Evolutionary conservation across 352 stramenopile species (phyloP).

Genomic region (Phytophthora fragariae): DNA sequence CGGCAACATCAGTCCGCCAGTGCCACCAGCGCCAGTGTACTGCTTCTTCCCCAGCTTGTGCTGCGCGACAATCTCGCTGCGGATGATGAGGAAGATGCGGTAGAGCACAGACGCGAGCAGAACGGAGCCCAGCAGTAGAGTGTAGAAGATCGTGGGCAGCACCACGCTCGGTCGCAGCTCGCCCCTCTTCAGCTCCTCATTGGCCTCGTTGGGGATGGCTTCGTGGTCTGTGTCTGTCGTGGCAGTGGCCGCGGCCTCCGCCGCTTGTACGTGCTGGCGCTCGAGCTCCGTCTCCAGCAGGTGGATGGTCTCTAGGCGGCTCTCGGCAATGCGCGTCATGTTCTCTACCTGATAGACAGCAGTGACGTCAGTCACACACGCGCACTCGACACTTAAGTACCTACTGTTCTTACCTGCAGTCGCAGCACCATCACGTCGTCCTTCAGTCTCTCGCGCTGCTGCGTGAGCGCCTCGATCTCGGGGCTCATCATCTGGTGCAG

Average conservation of each 20-base stretch:
- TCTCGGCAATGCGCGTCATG: constrained; percentile 71
- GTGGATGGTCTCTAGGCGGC: constrained; percentile 74
- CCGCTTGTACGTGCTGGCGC: constrained; percentile 61
- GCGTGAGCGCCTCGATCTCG: constrained; percentile 73
- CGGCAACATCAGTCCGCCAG: constrained; percentile 27
- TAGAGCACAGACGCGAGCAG: constrained; percentile 59
- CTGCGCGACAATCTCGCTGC: constrained; percentile 46
- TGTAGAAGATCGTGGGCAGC: constrained; percentile 64
- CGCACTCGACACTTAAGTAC: neutral
- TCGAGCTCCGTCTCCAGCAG: constrained; percentile 78
- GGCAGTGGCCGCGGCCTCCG: constrained; percentile 39
- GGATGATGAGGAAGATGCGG: constrained; percentile 62
- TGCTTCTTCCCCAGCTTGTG: constrained; percentile 40
- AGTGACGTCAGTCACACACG: constrained; percentile 10
- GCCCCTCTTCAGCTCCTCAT: constrained; percentile 21
- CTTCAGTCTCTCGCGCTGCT: constrained; percentile 65
- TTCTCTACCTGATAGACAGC: constrained; percentile 58
- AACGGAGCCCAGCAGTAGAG: constrained; percentile 49
- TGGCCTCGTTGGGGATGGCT: constrained; percentile 9
- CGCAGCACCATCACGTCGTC: constrained; percentile 55
- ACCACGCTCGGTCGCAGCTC: constrained; percentile 39
- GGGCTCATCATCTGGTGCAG: constrained; percentile 82
- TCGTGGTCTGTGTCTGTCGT: constrained; percentile 17
- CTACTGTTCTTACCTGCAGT: constrained; percentile 44
- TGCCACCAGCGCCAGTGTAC: constrained; percentile 18